A percentile compares a stretch with the other conserved stretches of the same genome.
phyloP scores from a whole-genome alignment of 768 basidiomycete species.

The Calocybe cyanea region DNA sequence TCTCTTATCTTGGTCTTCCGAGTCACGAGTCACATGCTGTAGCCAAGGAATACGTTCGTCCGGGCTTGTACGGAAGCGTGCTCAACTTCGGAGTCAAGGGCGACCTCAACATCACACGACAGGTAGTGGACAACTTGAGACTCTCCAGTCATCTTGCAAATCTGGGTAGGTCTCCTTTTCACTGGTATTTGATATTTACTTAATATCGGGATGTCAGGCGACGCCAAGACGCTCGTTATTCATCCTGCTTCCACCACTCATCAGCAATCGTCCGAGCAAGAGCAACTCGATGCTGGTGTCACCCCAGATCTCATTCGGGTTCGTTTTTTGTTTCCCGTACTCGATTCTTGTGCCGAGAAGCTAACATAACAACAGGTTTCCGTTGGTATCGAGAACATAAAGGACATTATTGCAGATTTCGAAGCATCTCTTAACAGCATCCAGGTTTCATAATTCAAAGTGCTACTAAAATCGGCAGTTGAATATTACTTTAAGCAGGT shows the following conservation, averaged over 20 bases:
- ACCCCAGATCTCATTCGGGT: constrained; percentile 75
- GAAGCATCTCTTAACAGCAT: too few relatives aligned
- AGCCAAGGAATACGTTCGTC: constrained; percentile 56
- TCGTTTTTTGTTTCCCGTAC: too few relatives aligned
- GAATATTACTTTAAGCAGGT: too few relatives aligned
- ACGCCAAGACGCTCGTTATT: constrained; percentile 77
- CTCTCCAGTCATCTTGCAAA: constrained; percentile 75
- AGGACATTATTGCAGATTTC: too few relatives aligned
- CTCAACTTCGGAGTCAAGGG: constrained; percentile 77
- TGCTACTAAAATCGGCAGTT: too few relatives aligned
- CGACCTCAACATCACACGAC: constrained; percentile 45
- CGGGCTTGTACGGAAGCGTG: constrained; percentile 63
- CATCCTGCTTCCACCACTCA: constrained; percentile 80
- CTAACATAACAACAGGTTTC: too few relatives aligned
- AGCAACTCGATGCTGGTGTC: constrained; percentile 65
- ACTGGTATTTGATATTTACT: not conserved
- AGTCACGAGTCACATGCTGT: constrained; percentile 56
- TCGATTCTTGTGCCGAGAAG: too few relatives aligned
- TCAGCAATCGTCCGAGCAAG: constrained; percentile 59
- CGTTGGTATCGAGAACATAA: too few relatives aligned
- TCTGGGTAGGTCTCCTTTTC: constrained; percentile 43
- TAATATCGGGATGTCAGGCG: constrained; percentile 31
- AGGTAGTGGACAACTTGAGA: constrained; percentile 65
- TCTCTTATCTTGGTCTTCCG: constrained; percentile 71
- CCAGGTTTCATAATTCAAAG: too few relatives aligned